Conservation (phyloP, 2,329 filamentous ascomycete genomes). For the Aureobasidium uvarum region DNA sequence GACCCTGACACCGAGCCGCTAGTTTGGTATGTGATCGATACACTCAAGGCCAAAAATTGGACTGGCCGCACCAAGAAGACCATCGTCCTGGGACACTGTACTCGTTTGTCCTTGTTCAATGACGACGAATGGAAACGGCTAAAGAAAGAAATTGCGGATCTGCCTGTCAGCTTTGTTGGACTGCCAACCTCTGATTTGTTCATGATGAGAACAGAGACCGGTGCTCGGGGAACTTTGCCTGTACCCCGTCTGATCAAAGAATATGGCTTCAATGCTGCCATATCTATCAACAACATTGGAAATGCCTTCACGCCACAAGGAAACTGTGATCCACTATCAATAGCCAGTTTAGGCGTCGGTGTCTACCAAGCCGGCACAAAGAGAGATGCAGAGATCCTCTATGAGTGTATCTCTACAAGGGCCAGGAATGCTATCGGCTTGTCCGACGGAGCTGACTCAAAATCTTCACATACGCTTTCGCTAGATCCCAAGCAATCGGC, state of each 20-base stretch:
- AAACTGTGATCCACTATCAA: constrained; percentile 61
- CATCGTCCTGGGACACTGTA: constrained; percentile 66
- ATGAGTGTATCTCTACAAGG: constrained; percentile 45
- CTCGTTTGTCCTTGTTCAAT: constrained; percentile 59
- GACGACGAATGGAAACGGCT: constrained; percentile 53
- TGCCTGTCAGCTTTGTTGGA: constrained; percentile 66
- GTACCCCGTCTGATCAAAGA: constrained; percentile 60
- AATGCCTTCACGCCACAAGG: constrained; percentile 73
- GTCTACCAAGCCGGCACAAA: constrained; percentile 66
- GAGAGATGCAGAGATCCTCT: constrained; percentile 58
- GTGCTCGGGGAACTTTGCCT: constrained; percentile 59
- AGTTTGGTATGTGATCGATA: constrained; percentile 55
- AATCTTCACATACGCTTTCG: constrained; percentile 44
- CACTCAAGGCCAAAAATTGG: constrained; percentile 55
- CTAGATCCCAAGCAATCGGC: constrained; percentile 41
- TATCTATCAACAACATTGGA: constrained; percentile 70
- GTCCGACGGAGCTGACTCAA: constrained; percentile 45
- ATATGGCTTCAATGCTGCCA: constrained; percentile 57
- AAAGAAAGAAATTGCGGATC: constrained; percentile 48
- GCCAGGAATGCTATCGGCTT: constrained; percentile 38
- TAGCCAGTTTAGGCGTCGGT: constrained; percentile 63
- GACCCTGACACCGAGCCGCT: constrained; percentile 51
- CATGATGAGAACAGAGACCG: constrained; percentile 60
- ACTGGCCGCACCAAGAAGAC: constrained; percentile 45
- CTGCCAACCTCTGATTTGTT: constrained; percentile 69